Conservation (phyloP, 2,329 filamentous ascomycete species). For the Epichloe baconii region DNA sequence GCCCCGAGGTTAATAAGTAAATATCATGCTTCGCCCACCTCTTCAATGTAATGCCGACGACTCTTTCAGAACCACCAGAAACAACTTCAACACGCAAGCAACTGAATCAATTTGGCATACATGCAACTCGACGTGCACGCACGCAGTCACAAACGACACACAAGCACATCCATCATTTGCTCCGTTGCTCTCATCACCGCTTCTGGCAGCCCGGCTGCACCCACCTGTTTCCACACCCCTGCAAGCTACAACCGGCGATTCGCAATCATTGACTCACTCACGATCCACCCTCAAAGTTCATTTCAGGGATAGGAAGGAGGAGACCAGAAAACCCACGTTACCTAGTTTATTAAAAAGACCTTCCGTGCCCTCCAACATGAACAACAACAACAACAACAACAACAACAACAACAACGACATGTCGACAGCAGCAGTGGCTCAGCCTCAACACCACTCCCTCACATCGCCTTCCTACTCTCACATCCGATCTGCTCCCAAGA, state of each 20-base stretch:
- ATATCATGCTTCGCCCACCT: constrained; percentile 1
- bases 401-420: constrained; percentile 8
- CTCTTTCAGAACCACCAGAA: constrained; percentile 2
- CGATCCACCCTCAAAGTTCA: constrained; percentile 1
- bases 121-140: not conserved
- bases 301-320: constrained; percentile 11
- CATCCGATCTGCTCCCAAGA: constrained; percentile 35
- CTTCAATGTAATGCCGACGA: not conserved
- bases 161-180: constrained; percentile 17
- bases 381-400: constrained; percentile 6
- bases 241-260: constrained; percentile 10
- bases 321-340: constrained; percentile 4
- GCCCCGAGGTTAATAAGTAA: constrained; percentile 5
- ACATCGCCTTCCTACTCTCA: constrained; percentile 12
- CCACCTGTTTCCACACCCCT: constrained; percentile 12
- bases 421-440: constrained; percentile 16
- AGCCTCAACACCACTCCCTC: constrained; percentile 13
- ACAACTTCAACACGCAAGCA: not conserved
- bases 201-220: constrained; percentile 3
- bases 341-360: constrained; percentile 1
- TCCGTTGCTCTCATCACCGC: constrained; percentile 15
- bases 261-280: constrained; percentile 17
- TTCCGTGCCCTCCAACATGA: constrained; percentile 6
- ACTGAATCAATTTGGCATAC: not conserved
- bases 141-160: not conserved